Evolutionary conservation across 2,329 filamentous ascomycete species (phyloP).

Genomic region (Arachnomyces sp.): DNA sequence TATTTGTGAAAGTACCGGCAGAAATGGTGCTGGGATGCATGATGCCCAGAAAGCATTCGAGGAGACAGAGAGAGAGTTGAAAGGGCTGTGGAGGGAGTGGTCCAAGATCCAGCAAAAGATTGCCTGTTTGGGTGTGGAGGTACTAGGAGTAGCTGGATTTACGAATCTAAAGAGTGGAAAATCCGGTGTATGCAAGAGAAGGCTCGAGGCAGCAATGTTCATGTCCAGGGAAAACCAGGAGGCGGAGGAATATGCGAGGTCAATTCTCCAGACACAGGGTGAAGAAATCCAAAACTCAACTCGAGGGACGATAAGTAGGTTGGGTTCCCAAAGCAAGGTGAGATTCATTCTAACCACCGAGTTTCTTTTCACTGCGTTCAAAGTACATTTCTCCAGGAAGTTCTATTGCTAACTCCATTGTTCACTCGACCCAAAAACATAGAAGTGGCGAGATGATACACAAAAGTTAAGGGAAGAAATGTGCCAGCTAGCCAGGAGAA

Average conservation of each 20-base stretch:
- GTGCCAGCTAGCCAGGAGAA: slow-evolving; percentile 13
- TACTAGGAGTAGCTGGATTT: slow-evolving; percentile 8
- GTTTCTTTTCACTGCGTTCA: too few relatives aligned
- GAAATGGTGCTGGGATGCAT: background rate
- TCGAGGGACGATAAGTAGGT: slow-evolving; percentile 9
- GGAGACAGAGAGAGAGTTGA: slow-evolving; percentile 10
- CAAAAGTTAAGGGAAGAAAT: slow-evolving; percentile 13
- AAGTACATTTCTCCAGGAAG: too few relatives aligned
- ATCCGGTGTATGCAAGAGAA: slow-evolving; percentile 6
- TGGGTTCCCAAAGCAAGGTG: slow-evolving; percentile 12
- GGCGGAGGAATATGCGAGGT: background rate
- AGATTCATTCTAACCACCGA: background rate
- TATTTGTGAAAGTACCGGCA: too few relatives aligned
- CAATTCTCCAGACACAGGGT: slow-evolving; percentile 3
- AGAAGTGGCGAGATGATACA: slow-evolving; percentile 13
- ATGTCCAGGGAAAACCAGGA: slow-evolving; percentile 1
- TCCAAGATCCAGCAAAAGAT: slow-evolving; percentile 14
- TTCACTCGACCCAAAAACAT: background rate
- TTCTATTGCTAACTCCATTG: too few relatives aligned
- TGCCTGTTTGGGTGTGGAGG: slow-evolving; percentile 12
- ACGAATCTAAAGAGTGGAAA: background rate
- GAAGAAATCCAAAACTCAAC: slow-evolving; percentile 5
- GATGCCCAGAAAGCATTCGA: background rate
- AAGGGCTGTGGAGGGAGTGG: slow-evolving; percentile 16
- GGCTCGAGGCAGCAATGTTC: slow-evolving; percentile 4